phyloP scores from a whole-genome alignment of 768 basidiomycete species.

The Jaapia argillacea region DNA sequence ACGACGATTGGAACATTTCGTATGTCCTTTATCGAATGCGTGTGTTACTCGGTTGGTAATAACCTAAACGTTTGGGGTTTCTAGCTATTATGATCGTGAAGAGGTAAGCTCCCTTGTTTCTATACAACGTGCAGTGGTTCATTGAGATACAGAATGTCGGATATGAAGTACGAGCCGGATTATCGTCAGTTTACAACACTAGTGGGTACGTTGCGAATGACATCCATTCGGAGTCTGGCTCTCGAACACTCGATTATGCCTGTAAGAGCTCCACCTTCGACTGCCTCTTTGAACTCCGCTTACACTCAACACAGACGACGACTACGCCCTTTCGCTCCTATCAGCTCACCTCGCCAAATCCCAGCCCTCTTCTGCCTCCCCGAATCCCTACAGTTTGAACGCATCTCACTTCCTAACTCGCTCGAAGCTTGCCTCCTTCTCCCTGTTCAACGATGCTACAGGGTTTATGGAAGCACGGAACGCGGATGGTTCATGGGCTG shows the following conservation, averaged over 20 bases:
- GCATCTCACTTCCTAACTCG: conserved; percentile 45
- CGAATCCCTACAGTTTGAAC: too few relatives aligned
- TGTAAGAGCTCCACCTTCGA: conserved; percentile 32
- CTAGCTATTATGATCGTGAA: conserved; percentile 61
- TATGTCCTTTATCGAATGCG: conserved; percentile 18
- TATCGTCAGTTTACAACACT: conserved; percentile 55
- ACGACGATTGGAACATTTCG: conserved; percentile 41
- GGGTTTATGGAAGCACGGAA: conserved; percentile 81
- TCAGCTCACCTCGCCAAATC: conserved; percentile 44
- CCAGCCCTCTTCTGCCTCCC: too few relatives aligned
- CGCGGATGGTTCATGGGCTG: conserved; percentile 61
- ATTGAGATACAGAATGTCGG: conserved; percentile 42
- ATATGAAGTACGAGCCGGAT: conserved; percentile 74
- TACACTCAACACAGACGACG: conserved; percentile 44
- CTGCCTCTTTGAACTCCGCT: neutral
- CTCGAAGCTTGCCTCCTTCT: conserved; percentile 44
- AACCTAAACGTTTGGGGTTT: neutral
- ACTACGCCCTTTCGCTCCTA: conserved; percentile 61
- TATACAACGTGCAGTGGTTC: neutral
- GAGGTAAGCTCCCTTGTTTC: conserved; percentile 32
- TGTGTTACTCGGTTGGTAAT: conserved; percentile 1
- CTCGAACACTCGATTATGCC: conserved; percentile 70
- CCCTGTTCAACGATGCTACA: conserved; percentile 56
- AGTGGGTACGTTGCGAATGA: conserved; percentile 75
- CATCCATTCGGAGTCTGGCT: conserved; percentile 70